A percentile compares a stretch with the other conserved stretches of the same genome.
phyloP scores from a whole-genome alignment of 768 basidiomycete species.

The Mycena capillaripes region DNA sequence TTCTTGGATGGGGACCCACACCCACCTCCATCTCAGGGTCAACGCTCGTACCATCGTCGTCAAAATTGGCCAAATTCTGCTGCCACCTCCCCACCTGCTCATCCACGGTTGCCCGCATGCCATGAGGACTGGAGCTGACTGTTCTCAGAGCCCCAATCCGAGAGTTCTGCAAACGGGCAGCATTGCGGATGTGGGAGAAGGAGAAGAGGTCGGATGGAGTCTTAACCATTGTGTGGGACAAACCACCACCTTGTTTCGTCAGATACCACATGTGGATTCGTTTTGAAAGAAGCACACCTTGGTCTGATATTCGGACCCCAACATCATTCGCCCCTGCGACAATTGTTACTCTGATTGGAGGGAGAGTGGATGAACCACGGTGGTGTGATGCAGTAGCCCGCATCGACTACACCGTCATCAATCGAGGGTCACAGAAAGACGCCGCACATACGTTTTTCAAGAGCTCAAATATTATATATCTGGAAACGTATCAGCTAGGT shows the following conservation, averaged over 20 bases:
- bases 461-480: conserved; percentile 91
- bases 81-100: conserved; percentile 78
- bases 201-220: conserved; percentile 87
- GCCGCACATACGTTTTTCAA: conserved; percentile 82
- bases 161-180: conserved; percentile 74
- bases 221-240: conserved; percentile 64
- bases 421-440: conserved; percentile 1
- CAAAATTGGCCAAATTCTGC: conserved; percentile 38
- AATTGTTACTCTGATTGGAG: conserved; percentile 83
- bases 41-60: conserved; percentile 40
- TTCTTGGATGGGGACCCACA: conserved; percentile 69
- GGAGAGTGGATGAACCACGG: conserved; percentile 55
- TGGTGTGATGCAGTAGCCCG: conserved; percentile 74
- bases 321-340: conserved; percentile 81
- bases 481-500: conserved; percentile 41
- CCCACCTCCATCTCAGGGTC: conserved; percentile 60
- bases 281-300: conserved; percentile 62
- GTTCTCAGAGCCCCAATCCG: conserved; percentile 78
- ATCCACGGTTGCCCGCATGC: conserved; percentile 82
- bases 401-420: conserved; percentile 67
- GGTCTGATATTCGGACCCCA: conserved; percentile 90
- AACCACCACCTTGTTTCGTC: conserved; percentile 74
- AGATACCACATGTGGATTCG: conserved; percentile 27
- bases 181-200: conserved; percentile 89
- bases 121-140: conserved; percentile 70